phyloP scores from a whole-genome alignment of 129 eudicot species.

The Rutidosis leptorrhynchoides region DNA sequence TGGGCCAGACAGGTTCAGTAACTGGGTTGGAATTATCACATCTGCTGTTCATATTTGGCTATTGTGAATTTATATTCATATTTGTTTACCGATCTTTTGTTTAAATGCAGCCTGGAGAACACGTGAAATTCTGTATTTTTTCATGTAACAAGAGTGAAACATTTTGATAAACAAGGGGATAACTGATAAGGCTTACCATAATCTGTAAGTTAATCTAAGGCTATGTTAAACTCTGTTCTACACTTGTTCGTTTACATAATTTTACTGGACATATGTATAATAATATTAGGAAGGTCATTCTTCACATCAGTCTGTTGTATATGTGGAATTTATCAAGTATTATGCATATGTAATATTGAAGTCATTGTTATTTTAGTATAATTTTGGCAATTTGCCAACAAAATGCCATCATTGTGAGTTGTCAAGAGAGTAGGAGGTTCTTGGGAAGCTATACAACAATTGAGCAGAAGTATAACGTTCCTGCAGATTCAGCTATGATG shows the following conservation, averaged over 20 bases:
- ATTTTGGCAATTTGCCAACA: not conserved
- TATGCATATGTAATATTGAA: not conserved
- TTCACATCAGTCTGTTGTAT: not conserved
- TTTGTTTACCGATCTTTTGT: not conserved
- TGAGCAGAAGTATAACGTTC: not conserved
- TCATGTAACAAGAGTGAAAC: not conserved
- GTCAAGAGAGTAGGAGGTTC: not conserved
- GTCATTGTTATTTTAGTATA: not conserved
- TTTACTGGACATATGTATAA: not conserved
- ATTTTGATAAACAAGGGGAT: not conserved
- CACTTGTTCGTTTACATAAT: not conserved
- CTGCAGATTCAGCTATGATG: too few species aligned
- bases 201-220: not conserved
- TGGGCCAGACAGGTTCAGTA: not conserved
- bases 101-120: slow-evolving; percentile 7
- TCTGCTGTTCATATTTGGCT: not conserved
- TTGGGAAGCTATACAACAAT: not conserved
- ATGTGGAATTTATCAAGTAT: not conserved
- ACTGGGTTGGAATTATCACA: not conserved
- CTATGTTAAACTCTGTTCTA: not conserved
- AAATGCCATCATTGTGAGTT: not conserved
- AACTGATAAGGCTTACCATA: not conserved
- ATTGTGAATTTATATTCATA: not conserved
- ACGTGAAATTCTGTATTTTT: not conserved
- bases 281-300: not conserved